Evolutionary conservation across 495 filamentous ascomycete genomes (phyloP), one percentile per base, ranked within the genome.

Genomic region (Aspergillus incahuasiensis): DNA sequence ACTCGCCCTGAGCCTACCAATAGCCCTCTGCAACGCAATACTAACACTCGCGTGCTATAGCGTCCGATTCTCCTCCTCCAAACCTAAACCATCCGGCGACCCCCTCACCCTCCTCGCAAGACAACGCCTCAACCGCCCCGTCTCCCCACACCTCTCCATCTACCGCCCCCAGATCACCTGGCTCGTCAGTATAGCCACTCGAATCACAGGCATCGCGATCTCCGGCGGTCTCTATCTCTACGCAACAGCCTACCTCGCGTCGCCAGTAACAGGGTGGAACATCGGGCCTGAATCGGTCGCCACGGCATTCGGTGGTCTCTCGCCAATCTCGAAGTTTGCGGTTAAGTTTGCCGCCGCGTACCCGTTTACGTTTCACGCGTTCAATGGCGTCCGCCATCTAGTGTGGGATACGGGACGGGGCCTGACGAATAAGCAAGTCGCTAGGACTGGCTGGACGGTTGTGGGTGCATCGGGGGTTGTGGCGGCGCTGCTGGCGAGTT

Each of bases 121-220:
- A 22, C 90, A 95, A 69, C 90, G 91, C 60, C 82, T 82, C 52
- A 60, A 74, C 52, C 91, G 91, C 35, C 91, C 91, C 56, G 78
- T 89, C 45, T 77, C 87, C 22, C 91, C 90, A 21, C 88, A 94
- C 65, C 81, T 96, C 48, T 68, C 72, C 35, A 86, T 91, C 77
- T 96, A 95, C 80, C 13, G n/a, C 8, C 38, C n/a, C 38, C n/a
- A 40, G 8, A 16, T 40, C n/a, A 40, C 15, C 38, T 40, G 38
- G 38, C 16, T 40, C 38, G n/a, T 18, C 38, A 40, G 38, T 40
- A 18, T 40, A 6, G 38, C 38, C 1, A 40, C n/a, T 16, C 38
- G 13, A 18, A 40, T 12, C 38, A 40, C n/a, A 1, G 15, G n/a
- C 13, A 6, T 40, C 5, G 38, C 15, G 38, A 2, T 40, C 38